Evolutionary conservation across 2,329 filamentous ascomycete species (phyloP).

Genomic region (Trichoderma afroharzianum): DNA sequence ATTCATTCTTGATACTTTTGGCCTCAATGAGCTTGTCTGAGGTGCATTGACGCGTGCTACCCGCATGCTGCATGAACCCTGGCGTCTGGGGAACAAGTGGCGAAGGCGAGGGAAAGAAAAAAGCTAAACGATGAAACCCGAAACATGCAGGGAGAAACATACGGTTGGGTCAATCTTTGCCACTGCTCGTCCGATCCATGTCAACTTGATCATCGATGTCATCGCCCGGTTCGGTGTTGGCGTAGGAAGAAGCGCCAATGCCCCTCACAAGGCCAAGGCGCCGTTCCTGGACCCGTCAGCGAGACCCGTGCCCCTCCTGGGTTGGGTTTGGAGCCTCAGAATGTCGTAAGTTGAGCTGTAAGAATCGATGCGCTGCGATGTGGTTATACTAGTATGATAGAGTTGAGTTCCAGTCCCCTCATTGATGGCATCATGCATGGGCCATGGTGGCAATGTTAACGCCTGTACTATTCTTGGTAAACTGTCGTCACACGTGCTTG

Average conservation of each 20-base stretch:
- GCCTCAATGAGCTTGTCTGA: not conserved
- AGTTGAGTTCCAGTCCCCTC: not conserved
- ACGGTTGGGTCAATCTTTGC: constrained; percentile 1
- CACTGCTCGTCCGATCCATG: not conserved
- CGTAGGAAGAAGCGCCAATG: not conserved
- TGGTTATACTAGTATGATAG: not conserved
- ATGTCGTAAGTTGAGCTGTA: not conserved
- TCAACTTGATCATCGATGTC: not conserved
- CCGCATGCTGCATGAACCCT: not conserved
- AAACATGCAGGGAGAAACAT: constrained; percentile 10
- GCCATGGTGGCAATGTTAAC: not conserved
- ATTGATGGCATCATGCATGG: not conserved
- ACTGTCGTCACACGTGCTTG: not conserved
- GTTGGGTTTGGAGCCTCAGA: not conserved
- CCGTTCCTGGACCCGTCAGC: not conserved
- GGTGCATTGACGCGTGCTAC: not conserved
- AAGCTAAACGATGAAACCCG: not conserved
- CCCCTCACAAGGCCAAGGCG: not conserved
- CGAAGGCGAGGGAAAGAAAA: not conserved
- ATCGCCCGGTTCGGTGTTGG: not conserved
- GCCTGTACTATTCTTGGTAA: not conserved
- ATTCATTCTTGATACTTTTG: not conserved
- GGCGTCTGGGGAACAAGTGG: not conserved
- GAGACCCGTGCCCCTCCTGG: not conserved
- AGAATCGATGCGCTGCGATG: not conserved